Conservation (phyloP, 495 filamentous ascomycete genomes). For the Xylaria bambusicola region DNA sequence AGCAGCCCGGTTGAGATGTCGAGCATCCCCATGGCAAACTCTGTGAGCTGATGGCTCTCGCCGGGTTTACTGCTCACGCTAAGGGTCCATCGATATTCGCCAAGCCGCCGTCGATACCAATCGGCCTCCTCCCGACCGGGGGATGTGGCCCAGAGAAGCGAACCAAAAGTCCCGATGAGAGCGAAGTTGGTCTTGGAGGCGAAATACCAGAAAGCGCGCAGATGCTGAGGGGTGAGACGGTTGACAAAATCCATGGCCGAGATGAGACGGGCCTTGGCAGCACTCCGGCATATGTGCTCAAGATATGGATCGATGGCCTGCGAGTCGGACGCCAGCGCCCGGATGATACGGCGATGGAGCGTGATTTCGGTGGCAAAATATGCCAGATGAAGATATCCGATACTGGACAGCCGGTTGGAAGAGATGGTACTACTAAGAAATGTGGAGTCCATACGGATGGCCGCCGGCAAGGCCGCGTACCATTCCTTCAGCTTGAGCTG, state of each 20-base stretch:
- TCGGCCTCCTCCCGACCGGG: conserved; percentile 88
- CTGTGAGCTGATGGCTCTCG: conserved; percentile 62
- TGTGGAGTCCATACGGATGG: conserved; percentile 66
- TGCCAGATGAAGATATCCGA: conserved; percentile 77
- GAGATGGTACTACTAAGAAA: conserved; percentile 35
- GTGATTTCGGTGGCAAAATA: conserved; percentile 87
- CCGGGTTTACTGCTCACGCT: conserved; percentile 81
- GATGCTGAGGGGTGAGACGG: conserved; percentile 67
- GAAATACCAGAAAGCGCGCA: conserved; percentile 80
- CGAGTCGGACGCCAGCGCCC: conserved; percentile 58
- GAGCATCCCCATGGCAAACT: conserved; percentile 73
- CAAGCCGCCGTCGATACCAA: conserved; percentile 85
- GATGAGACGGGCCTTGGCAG: conserved; percentile 76
- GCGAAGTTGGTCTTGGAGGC: conserved; percentile 80
- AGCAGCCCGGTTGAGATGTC: conserved; percentile 61
- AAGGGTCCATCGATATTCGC: conserved; percentile 93
- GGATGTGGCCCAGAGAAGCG: conserved; percentile 80
- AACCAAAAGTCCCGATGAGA: conserved; percentile 78
- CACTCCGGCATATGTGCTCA: conserved; percentile 91
- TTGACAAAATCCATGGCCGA: conserved; percentile 81
- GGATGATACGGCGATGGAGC: conserved; percentile 78
- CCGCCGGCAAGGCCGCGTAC: conserved; percentile 66
- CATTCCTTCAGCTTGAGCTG: conserved; percentile 83
- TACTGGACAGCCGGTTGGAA: conserved; percentile 55
- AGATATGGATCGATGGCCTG: conserved; percentile 65